These are phyloP conservation scores for Ustilago esculenta DNA, from an alignment of 1,284 basidiomycete genomes.

Conservation along the genomic window DNA sequence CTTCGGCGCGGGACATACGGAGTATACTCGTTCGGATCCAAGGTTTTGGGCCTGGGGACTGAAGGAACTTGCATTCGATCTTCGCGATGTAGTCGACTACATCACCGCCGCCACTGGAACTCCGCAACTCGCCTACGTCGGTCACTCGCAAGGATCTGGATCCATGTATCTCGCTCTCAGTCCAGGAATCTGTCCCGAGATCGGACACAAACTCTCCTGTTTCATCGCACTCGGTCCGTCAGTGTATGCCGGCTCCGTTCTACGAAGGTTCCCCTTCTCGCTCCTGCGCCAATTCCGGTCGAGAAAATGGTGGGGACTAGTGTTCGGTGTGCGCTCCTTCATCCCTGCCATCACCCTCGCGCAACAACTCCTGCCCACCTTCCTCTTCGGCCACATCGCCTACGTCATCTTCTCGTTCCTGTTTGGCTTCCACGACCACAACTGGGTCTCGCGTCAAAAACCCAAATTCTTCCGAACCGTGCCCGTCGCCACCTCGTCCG, in stretches of 20 bases:
- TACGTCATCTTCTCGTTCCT: slow-evolving; percentile 64
- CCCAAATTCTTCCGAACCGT: slow-evolving; percentile 65
- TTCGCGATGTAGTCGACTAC: slow-evolving; percentile 63
- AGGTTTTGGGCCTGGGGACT: slow-evolving; percentile 67
- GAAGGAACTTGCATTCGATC: slow-evolving; percentile 65
- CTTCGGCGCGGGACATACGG: slow-evolving; percentile 63
- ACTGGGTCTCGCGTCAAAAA: slow-evolving; percentile 63
- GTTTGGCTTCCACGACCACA: slow-evolving; percentile 66
- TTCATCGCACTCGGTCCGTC: slow-evolving; percentile 65
- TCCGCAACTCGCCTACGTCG: slow-evolving; percentile 61
- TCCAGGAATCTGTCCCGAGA: slow-evolving; percentile 60
- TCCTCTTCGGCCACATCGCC: slow-evolving; percentile 63
- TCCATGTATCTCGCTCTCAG: slow-evolving; percentile 65
- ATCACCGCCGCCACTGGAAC: slow-evolving; percentile 58
- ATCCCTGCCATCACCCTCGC: slow-evolving; percentile 61
- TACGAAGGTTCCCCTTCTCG: slow-evolving; percentile 63
- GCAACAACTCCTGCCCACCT: slow-evolving; percentile 60
- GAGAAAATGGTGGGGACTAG: slow-evolving; percentile 62
- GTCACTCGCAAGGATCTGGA: slow-evolving; percentile 65
- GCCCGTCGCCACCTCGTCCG: slow-evolving; percentile 60
- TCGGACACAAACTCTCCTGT: slow-evolving; percentile 61
- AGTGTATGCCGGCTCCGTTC: slow-evolving; percentile 63
- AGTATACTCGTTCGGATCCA: slow-evolving; percentile 60
- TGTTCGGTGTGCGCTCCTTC: slow-evolving; percentile 64
- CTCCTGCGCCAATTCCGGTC: slow-evolving; percentile 61